Percentiles rank a stretch among this genome's conserved stretches.
phyloP scores from a whole-genome alignment of 257 asterid genomes.

The Craterostigma plantagineum region DNA sequence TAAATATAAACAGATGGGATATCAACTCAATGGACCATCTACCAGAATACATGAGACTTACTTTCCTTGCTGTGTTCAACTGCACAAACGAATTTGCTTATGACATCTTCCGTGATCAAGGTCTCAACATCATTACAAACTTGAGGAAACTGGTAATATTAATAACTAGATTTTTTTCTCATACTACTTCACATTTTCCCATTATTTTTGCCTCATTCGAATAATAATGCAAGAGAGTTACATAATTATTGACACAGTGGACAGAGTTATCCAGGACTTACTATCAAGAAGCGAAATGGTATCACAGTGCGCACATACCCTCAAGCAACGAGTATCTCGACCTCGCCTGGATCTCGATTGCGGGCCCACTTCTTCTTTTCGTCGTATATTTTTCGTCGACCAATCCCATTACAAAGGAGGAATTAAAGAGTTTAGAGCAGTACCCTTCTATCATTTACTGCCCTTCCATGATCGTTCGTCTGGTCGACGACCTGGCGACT shows the following conservation, averaged over 20 bases:
- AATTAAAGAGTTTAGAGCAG: constrained; percentile 4
- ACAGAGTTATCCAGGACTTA: too few species aligned
- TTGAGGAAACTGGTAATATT: neutral
- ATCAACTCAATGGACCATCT: constrained; percentile 12
- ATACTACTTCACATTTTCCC: too few species aligned
- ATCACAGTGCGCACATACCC: constrained; percentile 1
- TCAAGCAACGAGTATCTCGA: neutral
- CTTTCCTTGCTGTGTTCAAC: constrained; percentile 20
- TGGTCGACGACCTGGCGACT: constrained; percentile 21
- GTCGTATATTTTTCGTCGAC: constrained; percentile 14
- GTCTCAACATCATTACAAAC: constrained; percentile 1
- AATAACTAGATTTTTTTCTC: too few species aligned
- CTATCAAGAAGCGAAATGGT: too few species aligned
- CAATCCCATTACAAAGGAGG: constrained; percentile 9
- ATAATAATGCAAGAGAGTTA: too few species aligned
- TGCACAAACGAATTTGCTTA: constrained; percentile 13
- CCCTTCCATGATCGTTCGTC: constrained; percentile 12
- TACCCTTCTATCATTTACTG: constrained; percentile 8
- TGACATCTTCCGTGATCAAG: constrained; percentile 14
- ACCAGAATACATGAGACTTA: constrained; percentile 21
- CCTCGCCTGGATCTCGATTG: constrained; percentile 5
- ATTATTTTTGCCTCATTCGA: too few species aligned
- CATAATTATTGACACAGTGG: too few species aligned
- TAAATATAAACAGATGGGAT: constrained; percentile 17
- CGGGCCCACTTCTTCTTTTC: constrained; percentile 11